Conservation (phyloP, 2,329 filamentous ascomycete species). For the Alternaria triticina region DNA sequence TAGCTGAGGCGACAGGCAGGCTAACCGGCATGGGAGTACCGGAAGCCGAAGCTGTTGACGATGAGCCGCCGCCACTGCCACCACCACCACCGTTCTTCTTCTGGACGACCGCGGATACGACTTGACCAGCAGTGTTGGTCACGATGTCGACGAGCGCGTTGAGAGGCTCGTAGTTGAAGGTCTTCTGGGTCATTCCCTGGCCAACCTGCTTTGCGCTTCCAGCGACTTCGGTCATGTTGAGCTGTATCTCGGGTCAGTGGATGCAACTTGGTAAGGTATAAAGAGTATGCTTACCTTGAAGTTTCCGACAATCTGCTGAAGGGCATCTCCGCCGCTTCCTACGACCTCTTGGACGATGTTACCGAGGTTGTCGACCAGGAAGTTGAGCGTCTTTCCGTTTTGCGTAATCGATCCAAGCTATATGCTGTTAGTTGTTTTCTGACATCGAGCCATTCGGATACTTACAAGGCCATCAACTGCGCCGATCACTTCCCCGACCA, state of each 20-base stretch:
- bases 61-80: conserved; percentile 7
- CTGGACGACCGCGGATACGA: conserved; percentile 58
- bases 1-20: conserved; percentile 36
- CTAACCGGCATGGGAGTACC: conserved; percentile 39
- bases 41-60: conserved; percentile 24
- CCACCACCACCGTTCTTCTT: conserved; percentile 36
- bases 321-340: conserved; percentile 52
- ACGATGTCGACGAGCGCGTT: conserved; percentile 62
- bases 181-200: conserved; percentile 57
- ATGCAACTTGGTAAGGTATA: background rate
- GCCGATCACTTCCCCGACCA: conserved; percentile 62
- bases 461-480: conserved; percentile 61
- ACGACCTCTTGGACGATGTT: conserved; percentile 68
- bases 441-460: background rate
- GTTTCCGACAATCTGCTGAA: conserved; percentile 64
- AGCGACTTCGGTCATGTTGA: conserved; percentile 64
- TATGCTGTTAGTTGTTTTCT: background rate
- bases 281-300: conserved; percentile 48
- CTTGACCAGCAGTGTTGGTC: conserved; percentile 62
- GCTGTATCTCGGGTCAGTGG: conserved; percentile 11
- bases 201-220: conserved; percentile 44
- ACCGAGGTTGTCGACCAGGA: conserved; percentile 66
- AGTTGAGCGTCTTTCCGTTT: conserved; percentile 61
- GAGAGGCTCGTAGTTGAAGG: conserved; percentile 59
- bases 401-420: conserved; percentile 64